Evolutionary conservation across 371 early-diverging fungal species (phyloP).

Genomic region (Circinella minor): DNA sequence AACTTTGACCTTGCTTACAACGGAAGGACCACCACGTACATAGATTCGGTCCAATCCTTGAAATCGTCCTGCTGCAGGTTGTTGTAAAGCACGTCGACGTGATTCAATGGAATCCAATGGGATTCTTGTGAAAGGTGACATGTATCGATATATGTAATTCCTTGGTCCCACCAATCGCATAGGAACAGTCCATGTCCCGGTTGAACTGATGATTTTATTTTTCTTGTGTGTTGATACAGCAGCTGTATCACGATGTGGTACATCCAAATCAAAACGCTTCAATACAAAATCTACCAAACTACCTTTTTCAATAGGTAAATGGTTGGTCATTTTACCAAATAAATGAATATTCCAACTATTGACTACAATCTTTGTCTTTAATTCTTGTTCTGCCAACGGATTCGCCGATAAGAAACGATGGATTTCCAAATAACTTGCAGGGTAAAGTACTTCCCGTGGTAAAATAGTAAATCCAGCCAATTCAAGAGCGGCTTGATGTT

Average conservation of each 20-base stretch:
- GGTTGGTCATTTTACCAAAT: conserved; percentile 68
- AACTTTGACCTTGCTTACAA: conserved; percentile 23
- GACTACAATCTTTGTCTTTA: conserved; percentile 42
- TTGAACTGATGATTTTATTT: conserved; percentile 37
- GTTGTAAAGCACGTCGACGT: conserved; percentile 29
- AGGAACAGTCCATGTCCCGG: conserved; percentile 31
- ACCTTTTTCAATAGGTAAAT: conserved; percentile 49
- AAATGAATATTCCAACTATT: conserved; percentile 59
- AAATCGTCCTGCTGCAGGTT: conserved; percentile 53
- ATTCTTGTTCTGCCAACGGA: conserved; percentile 53
- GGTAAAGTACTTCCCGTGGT: conserved; percentile 58
- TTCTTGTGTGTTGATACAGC: conserved; percentile 23
- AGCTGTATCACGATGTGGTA: conserved; percentile 38
- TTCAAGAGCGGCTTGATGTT: conserved; percentile 51
- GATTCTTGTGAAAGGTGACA: conserved; percentile 23
- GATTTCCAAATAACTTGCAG: conserved; percentile 58
- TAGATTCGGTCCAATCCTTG: conserved; percentile 61
- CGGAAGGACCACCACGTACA: conserved; percentile 53
- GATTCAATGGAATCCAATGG: conserved; percentile 19
- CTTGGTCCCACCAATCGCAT: conserved; percentile 35
- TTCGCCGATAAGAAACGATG: conserved; percentile 43
- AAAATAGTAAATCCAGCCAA: conserved; percentile 54
- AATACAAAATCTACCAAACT: conserved; percentile 60
- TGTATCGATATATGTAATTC: conserved; percentile 36
- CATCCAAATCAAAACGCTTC: conserved; percentile 55